These are phyloP conservation scores for Inosperma sp. DNA, from an alignment of 768 basidiomycete species.

Conservation along the genomic window DNA sequence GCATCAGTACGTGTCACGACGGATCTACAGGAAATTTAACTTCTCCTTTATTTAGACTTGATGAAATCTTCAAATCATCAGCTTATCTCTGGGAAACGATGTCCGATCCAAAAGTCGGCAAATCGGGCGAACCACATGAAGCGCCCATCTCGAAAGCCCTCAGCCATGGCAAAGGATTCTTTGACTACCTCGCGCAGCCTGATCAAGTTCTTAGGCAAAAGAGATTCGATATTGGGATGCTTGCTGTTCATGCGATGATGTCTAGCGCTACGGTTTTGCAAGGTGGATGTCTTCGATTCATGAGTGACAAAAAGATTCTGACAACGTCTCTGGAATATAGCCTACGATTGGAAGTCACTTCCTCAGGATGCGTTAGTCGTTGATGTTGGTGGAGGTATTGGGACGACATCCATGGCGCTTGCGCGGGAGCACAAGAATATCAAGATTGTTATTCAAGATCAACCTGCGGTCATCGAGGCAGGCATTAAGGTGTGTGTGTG, in stretches of 20 bases:
- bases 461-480: constrained; percentile 40
- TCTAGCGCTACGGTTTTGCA: constrained; percentile 16
- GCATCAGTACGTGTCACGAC: constrained; percentile 16
- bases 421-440: constrained; percentile 34
- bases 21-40: not conserved
- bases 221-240: constrained; percentile 26
- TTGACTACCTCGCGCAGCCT: constrained; percentile 17
- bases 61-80: constrained; percentile 23
- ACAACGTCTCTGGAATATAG: constrained; percentile 31
- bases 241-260: constrained; percentile 18
- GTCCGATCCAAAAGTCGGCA: constrained; percentile 18
- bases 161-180: constrained; percentile 9
- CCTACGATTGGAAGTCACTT: constrained; percentile 55
- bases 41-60: constrained; percentile 14
- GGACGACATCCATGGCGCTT: constrained; percentile 36
- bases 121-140: constrained; percentile 17
- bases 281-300: constrained; percentile 10
- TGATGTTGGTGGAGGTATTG: constrained; percentile 71
- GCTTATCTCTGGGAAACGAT: constrained; percentile 27
- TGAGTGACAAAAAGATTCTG: not conserved
- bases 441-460: constrained; percentile 61
- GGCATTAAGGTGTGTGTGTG: constrained; percentile 12
- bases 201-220: constrained; percentile 26
- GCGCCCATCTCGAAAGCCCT: constrained; percentile 21
- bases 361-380: constrained; percentile 49